A percentile compares a stretch with the other conserved stretches of the same genome.
Evolutionary conservation across 2,329 filamentous ascomycete species (phyloP).

Genomic region (Biscogniauxia mediterranea): DNA sequence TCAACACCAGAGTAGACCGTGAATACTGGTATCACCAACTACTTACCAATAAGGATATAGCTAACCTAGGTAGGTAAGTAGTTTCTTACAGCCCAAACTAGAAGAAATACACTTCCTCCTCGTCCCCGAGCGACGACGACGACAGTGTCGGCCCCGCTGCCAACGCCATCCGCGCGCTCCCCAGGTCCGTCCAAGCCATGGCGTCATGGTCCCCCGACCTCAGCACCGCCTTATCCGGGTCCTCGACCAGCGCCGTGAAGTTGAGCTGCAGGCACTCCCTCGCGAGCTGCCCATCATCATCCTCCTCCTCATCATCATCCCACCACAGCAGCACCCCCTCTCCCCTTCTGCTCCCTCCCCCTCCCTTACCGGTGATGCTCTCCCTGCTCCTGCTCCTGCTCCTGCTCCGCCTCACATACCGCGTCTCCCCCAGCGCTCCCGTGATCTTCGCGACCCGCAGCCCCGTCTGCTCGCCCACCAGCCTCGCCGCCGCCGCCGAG

Average conservation of each 20-base stretch:
- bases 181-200: slow-evolving; percentile 28
- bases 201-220: slow-evolving; percentile 31
- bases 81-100: background rate
- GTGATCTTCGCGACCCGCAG: slow-evolving; percentile 25
- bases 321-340: slow-evolving; percentile 3
- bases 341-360: slow-evolving; percentile 20
- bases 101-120: slow-evolving; percentile 23
- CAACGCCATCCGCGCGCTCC: background rate
- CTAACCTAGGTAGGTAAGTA: too few species aligned
- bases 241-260: slow-evolving; percentile 28
- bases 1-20: too few species aligned
- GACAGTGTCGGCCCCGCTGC: slow-evolving; percentile 18
- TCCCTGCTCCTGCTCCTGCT: too few species aligned
- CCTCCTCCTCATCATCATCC: slow-evolving; percentile 21
- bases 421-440: slow-evolving; percentile 23
- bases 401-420: slow-evolving; percentile 16
- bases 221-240: slow-evolving; percentile 27
- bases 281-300: slow-evolving; percentile 2
- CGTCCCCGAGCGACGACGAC: slow-evolving; percentile 16
- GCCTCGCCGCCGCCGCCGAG: slow-evolving; percentile 27
- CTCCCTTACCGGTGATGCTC: too few species aligned
- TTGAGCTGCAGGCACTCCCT: slow-evolving; percentile 26
- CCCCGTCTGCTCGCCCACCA: slow-evolving; percentile 26
- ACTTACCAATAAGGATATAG: too few species aligned
- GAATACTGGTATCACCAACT: too few species aligned